A percentile compares a stretch with the other conserved stretches of the same genome.
phyloP scores from a whole-genome alignment of 495 filamentous ascomycete species.

The Margaritispora aquatica region DNA sequence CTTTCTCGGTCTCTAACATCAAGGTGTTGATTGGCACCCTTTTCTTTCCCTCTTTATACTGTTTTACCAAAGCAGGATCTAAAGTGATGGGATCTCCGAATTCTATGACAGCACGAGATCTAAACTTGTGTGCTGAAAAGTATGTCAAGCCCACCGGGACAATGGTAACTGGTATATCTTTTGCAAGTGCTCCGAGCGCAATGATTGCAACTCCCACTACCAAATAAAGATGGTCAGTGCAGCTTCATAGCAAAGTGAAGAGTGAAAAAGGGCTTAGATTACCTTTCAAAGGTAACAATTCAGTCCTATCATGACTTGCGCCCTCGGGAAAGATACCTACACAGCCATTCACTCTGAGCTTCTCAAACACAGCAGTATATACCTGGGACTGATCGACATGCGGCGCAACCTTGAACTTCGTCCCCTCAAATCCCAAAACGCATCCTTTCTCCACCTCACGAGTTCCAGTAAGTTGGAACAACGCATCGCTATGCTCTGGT shows the following conservation, averaged over 20 bases:
- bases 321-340: constrained; percentile 96
- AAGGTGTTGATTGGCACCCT: constrained; percentile 73
- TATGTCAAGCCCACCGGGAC: constrained; percentile 98
- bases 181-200: constrained; percentile 83
- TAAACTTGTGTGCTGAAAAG: constrained; percentile 96
- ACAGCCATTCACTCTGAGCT: constrained; percentile 74
- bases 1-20: constrained; percentile 73
- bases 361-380: constrained; percentile 80
- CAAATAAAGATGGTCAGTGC: no score
- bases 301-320: constrained; percentile 90
- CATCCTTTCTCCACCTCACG: constrained; percentile 61
- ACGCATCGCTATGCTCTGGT: constrained; percentile 59
- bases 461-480: constrained; percentile 71
- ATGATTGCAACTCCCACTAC: constrained; percentile 90
- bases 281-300: constrained; percentile 78
- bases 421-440: constrained; percentile 62
- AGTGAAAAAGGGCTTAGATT: not conserved
- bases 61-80: constrained; percentile 65
- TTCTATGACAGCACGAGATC: constrained; percentile 89
- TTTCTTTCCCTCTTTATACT: constrained; percentile 72
- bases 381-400: constrained; percentile 89
- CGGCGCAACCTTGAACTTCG: constrained; percentile 77
- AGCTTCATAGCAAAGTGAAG: no score
- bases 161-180: constrained; percentile 83
- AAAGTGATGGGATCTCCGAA: constrained; percentile 84